Base-by-base conservation (phyloP, 139 green algal genomes). In the Nannochloris sp. region DNA sequence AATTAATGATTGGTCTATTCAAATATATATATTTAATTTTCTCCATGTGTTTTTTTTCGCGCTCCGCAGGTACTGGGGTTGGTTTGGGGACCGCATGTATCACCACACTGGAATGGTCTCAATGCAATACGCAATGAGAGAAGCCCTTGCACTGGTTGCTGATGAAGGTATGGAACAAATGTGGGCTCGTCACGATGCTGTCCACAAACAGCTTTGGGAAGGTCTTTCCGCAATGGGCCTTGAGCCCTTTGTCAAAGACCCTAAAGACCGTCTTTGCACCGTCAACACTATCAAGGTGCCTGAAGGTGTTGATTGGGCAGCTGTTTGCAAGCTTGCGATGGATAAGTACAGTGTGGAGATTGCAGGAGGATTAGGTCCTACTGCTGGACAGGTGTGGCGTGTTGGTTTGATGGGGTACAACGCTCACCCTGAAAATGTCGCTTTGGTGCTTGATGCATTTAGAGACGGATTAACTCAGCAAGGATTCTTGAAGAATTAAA, bases 261-360 rank as follows among this genome's bases (percentile, higher is more conserved):
- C 81, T 4, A 67, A 81, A 39, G 82, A 92, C 71, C 68, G 83
- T 5, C 79, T 95, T 29, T 76, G 84, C 54, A 95, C 87, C 13
- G 89, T 95, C 38, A 95, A 95, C 79, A 95, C 89, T 72, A 95
- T 95, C 78, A 90, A 89, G 81, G 79, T 96, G 27, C 89, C 89
- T 13, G 77, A 91, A 60, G 89, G 89, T 33, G 78, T 96, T 38
- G 89, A 96, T 71, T 87, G 75, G 73, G 76, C 71, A 0, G 81
- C 79, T 6, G 34, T 96, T 35, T 72, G 83, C 44, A 88, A 88
- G 71, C 83, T 91, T 48, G 88, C 89, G 4, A 95, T 95, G 87
- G 77, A 86, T 67, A 85, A 79, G 67, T 92, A 82, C 68, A 79
- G 62, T 24, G 60, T 89, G 51, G 82, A 89, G 66, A 88, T 89